Percentiles rank a stretch among this genome's conserved stretches.
Evolutionary conservation across 352 stramenopile species (phyloP).

Genomic region (Pythium apleroticum): DNA sequence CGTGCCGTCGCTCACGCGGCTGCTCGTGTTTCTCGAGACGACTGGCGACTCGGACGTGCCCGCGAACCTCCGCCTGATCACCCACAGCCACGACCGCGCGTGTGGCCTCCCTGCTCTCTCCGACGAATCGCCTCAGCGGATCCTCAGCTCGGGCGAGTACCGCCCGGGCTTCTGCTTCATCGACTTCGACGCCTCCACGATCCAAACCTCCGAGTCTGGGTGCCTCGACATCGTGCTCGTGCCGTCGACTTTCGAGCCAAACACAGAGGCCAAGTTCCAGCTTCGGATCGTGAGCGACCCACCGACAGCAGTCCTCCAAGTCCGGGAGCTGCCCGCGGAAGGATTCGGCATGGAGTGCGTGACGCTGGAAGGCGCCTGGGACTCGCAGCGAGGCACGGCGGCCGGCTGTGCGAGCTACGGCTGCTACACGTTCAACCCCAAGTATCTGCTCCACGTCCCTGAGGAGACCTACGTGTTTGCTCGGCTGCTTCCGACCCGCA

Average conservation of each 20-base stretch:
- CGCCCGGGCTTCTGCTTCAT: slow-evolving; percentile 77
- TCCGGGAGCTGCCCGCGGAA: slow-evolving; percentile 48
- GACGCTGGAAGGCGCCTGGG: slow-evolving; percentile 46
- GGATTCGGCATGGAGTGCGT: slow-evolving; percentile 52
- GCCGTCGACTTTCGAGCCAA: slow-evolving; percentile 71
- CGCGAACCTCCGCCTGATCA: slow-evolving; percentile 65
- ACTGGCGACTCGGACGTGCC: slow-evolving; percentile 29
- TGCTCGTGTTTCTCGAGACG: slow-evolving; percentile 64
- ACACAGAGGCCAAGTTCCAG: slow-evolving; percentile 43
- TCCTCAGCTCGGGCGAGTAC: slow-evolving; percentile 78
- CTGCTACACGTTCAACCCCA: slow-evolving; percentile 83
- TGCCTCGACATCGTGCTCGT: slow-evolving; percentile 62
- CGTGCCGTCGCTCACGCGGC: slow-evolving; percentile 29
- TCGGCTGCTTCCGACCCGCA: slow-evolving; percentile 42
- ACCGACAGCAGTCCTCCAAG: slow-evolving; percentile 32
- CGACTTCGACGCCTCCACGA: slow-evolving; percentile 32
- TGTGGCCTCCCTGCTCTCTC: slow-evolving; percentile 39
- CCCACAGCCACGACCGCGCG: slow-evolving; percentile 48
- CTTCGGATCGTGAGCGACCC: slow-evolving; percentile 63
- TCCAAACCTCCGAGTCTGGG: slow-evolving; percentile 19
- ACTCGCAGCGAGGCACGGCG: slow-evolving; percentile 52
- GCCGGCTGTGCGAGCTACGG: slow-evolving; percentile 77
- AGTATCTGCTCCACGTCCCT: slow-evolving; percentile 62
- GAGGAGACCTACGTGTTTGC: slow-evolving; percentile 55
- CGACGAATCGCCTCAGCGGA: slow-evolving; percentile 24